Percentiles rank a stretch among this genome's conserved stretches.
These are phyloP conservation scores for Cicer cuneatum DNA, from an alignment of 306 rosid genomes.

Conservation along the genomic window DNA sequence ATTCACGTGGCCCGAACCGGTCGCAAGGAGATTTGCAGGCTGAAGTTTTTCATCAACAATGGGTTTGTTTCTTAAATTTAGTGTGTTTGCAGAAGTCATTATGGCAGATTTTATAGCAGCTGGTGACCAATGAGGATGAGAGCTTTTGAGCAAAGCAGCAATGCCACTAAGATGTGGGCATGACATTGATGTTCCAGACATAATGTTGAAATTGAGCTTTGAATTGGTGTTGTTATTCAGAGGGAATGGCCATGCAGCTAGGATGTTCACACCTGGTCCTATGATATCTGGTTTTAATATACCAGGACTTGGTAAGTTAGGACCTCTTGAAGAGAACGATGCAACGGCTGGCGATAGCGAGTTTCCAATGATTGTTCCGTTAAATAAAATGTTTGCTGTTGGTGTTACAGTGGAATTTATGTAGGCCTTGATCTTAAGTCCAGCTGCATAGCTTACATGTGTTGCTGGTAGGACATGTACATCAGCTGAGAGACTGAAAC, in stretches of 20 bases:
- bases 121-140: conserved; percentile 84
- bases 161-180: conserved; percentile 89
- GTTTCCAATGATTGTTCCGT: conserved; percentile 64
- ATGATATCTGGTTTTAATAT: conserved; percentile 79
- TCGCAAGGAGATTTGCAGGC: conserved; percentile 71
- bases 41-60: conserved; percentile 61
- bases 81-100: conserved; percentile 66
- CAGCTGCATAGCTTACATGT: conserved; percentile 64
- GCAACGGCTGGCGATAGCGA: conserved; percentile 57
- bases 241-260: conserved; percentile 77
- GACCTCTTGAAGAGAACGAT: conserved; percentile 83
- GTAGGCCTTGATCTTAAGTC: conserved; percentile 61
- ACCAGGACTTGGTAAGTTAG: conserved; percentile 68
- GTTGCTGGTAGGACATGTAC: conserved; percentile 70
- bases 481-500: conserved; percentile 60
- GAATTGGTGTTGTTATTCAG: conserved; percentile 49
- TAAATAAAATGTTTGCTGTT: conserved; percentile 63
- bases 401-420: conserved; percentile 66
- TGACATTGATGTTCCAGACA: conserved; percentile 83
- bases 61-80: conserved; percentile 38
- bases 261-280: conserved; percentile 69
- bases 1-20: conserved; percentile 78
- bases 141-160: conserved; percentile 76
- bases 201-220: conserved; percentile 60
- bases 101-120: conserved; percentile 82